Evolutionary conservation across 2,329 filamentous ascomycete species (phyloP).

Genomic region (Colletotrichum sp.): DNA sequence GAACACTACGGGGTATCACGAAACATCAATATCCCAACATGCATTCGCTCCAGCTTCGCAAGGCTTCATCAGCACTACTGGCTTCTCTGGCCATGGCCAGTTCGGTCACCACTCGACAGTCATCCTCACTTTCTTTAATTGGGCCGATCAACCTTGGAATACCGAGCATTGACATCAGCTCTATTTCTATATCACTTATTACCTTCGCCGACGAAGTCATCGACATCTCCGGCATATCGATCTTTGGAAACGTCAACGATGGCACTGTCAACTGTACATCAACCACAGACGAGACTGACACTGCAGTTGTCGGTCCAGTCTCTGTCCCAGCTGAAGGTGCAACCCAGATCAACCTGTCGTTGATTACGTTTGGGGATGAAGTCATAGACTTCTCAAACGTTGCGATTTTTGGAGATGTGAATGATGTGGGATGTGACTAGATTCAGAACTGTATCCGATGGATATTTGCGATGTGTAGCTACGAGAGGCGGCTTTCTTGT

Average conservation of each 20-base stretch:
- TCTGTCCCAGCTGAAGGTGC: not conserved
- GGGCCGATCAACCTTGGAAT: not conserved
- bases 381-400: not conserved
- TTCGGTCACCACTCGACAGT: not conserved
- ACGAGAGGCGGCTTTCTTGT: not conserved
- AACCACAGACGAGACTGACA: not conserved
- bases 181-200: not conserved
- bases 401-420: not conserved
- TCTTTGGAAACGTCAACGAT: not conserved
- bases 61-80: not conserved
- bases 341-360: not conserved
- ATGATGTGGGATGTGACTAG: not conserved
- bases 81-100: not conserved
- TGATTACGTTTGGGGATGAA: not conserved
- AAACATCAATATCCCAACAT: not conserved
- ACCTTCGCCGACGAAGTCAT: not conserved
- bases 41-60: not conserved
- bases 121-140: not conserved
- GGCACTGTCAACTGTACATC: not conserved
- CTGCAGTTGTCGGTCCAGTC: not conserved
- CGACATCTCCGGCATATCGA: not conserved
- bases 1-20: not conserved
- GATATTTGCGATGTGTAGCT: not conserved
- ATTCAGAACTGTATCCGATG: not conserved
- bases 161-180: not conserved